Base-by-base conservation (phyloP, 768 basidiomycete species). In the Leccinellum albellum region DNA sequence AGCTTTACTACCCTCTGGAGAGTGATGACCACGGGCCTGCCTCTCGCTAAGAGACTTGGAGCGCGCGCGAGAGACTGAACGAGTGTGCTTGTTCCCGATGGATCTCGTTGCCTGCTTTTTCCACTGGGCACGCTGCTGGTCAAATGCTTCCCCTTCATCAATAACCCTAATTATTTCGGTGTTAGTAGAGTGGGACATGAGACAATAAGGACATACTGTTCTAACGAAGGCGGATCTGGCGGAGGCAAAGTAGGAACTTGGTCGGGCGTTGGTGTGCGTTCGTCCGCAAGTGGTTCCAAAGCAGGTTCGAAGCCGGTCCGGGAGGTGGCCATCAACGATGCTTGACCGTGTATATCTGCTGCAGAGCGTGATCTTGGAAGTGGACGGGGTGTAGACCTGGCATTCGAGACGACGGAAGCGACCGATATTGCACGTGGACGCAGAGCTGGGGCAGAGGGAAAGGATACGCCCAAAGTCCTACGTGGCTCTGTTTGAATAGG, bases 71-170 rank as follows among this genome's bases (percentile, higher is more conserved):
- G 87, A 88, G 12, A 88, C 60, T 31, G 76, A 83, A 32, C 88
- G 81, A 9, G 83, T 77, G 15, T 77, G 80, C 60, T 79, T 82
- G 66, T 89, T 89, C 51, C 83, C 83, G 58, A 88, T 79, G 6
- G 88, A 89, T 31, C 71, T 74, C 0, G 74, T 72, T 0, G 89
- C 89, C 59, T 86, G 81, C 3, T 70, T 66, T 62, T 86, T 82
- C 89, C 89, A 91, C 61, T 76, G 73, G 50, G 79, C 78, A 15
- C 89, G 84, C 58, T 91, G 81, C 50, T 75, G 76, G n/a, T 83
- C 78, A 12, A 91, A 76, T 47, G 74, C 74, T 53, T 82, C 74
- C 12, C 84, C 81, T 59, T 89, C 87, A 58, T 82, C 81, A 10
- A 91, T 73, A 23, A 90, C 88, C 63, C 89, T 91, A 58, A 10